Conservation (phyloP, 371 early-diverging fungal species). For the Haplosporangium sp. region DNA sequence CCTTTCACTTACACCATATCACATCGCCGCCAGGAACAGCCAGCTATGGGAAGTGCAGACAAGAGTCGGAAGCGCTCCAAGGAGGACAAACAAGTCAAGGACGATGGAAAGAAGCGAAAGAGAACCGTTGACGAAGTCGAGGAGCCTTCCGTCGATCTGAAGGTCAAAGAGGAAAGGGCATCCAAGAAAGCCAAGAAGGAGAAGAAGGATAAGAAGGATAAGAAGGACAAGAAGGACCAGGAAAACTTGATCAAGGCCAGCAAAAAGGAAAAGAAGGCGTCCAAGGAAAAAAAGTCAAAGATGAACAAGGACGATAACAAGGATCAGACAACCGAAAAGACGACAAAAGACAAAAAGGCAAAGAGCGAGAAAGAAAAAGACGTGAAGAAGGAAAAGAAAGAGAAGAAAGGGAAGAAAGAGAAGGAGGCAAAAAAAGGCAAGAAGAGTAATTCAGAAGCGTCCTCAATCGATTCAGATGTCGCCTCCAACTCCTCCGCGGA, state of each 20-base stretch:
- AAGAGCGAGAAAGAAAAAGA: neutral
- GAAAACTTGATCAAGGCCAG: slow-evolving; percentile 2
- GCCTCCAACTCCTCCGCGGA: neutral
- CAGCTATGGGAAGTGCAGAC: slow-evolving; percentile 21
- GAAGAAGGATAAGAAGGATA: slow-evolving; percentile 6
- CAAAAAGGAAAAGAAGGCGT: slow-evolving; percentile 16
- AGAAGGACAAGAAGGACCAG: slow-evolving; percentile 17
- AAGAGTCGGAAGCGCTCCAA: slow-evolving; percentile 40
- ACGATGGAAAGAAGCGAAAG: slow-evolving; percentile 6
- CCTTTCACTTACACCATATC: neutral
- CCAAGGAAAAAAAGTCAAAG: slow-evolving; percentile 6
- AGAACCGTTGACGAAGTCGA: neutral
- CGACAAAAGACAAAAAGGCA: neutral
- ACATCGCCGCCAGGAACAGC: too few species aligned
- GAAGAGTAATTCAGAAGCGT: neutral
- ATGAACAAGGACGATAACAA: slow-evolving; percentile 1
- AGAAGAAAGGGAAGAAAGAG: slow-evolving; percentile 21
- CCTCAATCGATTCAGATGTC: neutral
- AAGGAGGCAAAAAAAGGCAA: slow-evolving; percentile 15
- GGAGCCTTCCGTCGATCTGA: neutral
- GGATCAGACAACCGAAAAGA: neutral
- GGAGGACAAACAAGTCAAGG: slow-evolving; percentile 14
- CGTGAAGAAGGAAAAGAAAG: neutral
- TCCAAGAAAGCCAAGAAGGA: slow-evolving; percentile 16
- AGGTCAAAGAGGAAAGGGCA: neutral